Conservation (phyloP, 2,329 filamentous ascomycete genomes). For the Fonsecaea monophora region DNA sequence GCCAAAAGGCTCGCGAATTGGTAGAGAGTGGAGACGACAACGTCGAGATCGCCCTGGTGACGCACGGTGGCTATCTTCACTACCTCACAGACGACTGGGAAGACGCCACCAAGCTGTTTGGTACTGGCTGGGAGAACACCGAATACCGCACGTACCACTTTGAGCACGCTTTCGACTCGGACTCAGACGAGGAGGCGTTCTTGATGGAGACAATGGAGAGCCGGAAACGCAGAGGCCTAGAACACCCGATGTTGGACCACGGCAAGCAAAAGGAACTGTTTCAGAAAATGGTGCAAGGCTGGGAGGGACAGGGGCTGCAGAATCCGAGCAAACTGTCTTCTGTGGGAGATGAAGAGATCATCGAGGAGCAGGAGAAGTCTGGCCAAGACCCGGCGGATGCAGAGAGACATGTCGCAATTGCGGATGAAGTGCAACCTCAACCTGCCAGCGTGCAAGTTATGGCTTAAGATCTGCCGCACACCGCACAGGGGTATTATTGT, state of each 20-base stretch:
- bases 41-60: slow-evolving; percentile 74
- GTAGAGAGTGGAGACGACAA: slow-evolving; percentile 61
- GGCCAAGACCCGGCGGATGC: background rate
- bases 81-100: slow-evolving; percentile 84
- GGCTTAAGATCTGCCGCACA: background rate
- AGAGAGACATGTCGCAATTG: background rate
- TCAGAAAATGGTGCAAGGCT: slow-evolving; percentile 49
- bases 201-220: slow-evolving; percentile 53
- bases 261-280: slow-evolving; percentile 50
- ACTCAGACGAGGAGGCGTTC: slow-evolving; percentile 51
- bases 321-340: slow-evolving; percentile 32
- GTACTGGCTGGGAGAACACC: slow-evolving; percentile 75
- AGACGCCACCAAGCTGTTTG: slow-evolving; percentile 50
- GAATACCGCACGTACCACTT: slow-evolving; percentile 75
- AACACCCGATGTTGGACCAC: slow-evolving; percentile 44
- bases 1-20: slow-evolving; percentile 63
- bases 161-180: slow-evolving; percentile 43
- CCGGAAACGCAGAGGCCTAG: slow-evolving; percentile 50
- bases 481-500: too few species aligned
- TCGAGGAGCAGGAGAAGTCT: slow-evolving; percentile 3
- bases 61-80: slow-evolving; percentile 84
- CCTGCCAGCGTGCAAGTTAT: slow-evolving; percentile 11
- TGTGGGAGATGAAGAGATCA: slow-evolving; percentile 1
- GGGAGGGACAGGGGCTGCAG: slow-evolving; percentile 53
- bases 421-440: slow-evolving; percentile 15